phyloP scores from a whole-genome alignment of 768 basidiomycete genomes.

The Pulveroboletus ravenelii region DNA sequence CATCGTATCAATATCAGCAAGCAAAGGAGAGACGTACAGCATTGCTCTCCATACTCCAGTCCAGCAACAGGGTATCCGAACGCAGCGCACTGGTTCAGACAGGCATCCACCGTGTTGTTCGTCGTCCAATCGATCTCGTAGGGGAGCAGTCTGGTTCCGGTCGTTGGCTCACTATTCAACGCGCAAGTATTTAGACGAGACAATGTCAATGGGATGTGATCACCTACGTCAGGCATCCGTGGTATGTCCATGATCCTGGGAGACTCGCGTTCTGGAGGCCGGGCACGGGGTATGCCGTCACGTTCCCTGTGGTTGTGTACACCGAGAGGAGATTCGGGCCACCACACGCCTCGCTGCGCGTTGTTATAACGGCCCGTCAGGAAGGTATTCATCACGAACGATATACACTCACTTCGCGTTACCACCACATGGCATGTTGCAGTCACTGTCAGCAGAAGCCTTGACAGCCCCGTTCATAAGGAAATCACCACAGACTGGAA shows the following conservation, averaged over 20 bases:
- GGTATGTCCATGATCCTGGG: slow-evolving; percentile 60
- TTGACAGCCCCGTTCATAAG: slow-evolving; percentile 56
- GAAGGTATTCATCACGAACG: neutral
- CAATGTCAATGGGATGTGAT: neutral
- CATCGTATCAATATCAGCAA: neutral
- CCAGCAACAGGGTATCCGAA: slow-evolving; percentile 73
- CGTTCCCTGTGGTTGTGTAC: slow-evolving; percentile 49
- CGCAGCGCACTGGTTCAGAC: slow-evolving; percentile 61
- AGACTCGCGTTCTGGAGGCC: slow-evolving; percentile 49
- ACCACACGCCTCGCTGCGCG: slow-evolving; percentile 60
- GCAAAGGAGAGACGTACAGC: slow-evolving; percentile 47
- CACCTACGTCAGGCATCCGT: slow-evolving; percentile 62
- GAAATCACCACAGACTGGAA: slow-evolving; percentile 63
- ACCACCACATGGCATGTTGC: slow-evolving; percentile 73
- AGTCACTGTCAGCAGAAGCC: slow-evolving; percentile 42
- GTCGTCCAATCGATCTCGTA: slow-evolving; percentile 53
- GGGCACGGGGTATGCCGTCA: slow-evolving; percentile 61
- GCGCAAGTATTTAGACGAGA: neutral
- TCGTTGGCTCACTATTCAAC: slow-evolving; percentile 42
- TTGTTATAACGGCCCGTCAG: neutral
- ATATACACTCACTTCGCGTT: slow-evolving; percentile 47
- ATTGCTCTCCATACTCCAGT: slow-evolving; percentile 66
- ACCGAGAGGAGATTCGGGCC: slow-evolving; percentile 67
- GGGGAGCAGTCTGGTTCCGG: slow-evolving; percentile 47
- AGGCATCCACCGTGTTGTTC: slow-evolving; percentile 62